A percentile compares a stretch with the other conserved stretches of the same genome.
Evolutionary conservation across 2,329 filamentous ascomycete genomes (phyloP).

Genomic region (Onygenales sp.): DNA sequence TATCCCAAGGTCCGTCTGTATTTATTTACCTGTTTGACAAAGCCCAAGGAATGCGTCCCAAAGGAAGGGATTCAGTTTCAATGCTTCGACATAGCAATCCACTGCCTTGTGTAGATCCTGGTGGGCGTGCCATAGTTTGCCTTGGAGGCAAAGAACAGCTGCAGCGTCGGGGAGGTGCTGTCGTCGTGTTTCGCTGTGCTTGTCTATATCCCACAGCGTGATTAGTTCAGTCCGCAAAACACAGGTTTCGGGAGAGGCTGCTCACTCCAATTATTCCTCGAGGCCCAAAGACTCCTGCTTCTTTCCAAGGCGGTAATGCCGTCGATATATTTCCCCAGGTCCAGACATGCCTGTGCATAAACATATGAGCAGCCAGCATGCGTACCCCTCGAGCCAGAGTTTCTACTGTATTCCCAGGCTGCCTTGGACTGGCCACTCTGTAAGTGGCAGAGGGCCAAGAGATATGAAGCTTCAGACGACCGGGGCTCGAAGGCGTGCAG

Average conservation of each 20-base stretch:
- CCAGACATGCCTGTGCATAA: constrained; percentile 80
- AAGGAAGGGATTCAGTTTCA: constrained; percentile 90
- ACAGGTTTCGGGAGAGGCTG: constrained; percentile 4
- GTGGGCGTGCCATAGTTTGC: constrained; percentile 75
- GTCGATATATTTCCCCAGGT: constrained; percentile 67
- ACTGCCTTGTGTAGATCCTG: constrained; percentile 74
- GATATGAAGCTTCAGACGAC: constrained; percentile 69
- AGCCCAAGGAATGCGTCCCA: constrained; percentile 92
- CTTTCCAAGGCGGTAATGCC: constrained; percentile 80
- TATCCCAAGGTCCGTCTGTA: background rate
- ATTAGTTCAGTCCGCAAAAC: background rate
- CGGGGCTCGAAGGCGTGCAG: constrained; percentile 75
- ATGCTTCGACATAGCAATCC: constrained; percentile 74
- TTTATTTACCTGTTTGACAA: constrained; percentile 58
- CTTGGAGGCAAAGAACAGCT: constrained; percentile 71
- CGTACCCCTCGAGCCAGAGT: constrained; percentile 57
- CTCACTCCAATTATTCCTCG: constrained; percentile 69
- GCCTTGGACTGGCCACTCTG: constrained; percentile 74
- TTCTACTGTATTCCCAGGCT: constrained; percentile 73
- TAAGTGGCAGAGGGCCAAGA: constrained; percentile 76
- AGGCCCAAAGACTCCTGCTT: constrained; percentile 63
- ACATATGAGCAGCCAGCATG: constrained; percentile 85
- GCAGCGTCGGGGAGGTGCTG: constrained; percentile 73
- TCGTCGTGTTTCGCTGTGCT: constrained; percentile 66
- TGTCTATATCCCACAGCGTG: constrained; percentile 33